Base-by-base conservation (phyloP, 208 protist genomes). In the Polymyxa betae region DNA sequence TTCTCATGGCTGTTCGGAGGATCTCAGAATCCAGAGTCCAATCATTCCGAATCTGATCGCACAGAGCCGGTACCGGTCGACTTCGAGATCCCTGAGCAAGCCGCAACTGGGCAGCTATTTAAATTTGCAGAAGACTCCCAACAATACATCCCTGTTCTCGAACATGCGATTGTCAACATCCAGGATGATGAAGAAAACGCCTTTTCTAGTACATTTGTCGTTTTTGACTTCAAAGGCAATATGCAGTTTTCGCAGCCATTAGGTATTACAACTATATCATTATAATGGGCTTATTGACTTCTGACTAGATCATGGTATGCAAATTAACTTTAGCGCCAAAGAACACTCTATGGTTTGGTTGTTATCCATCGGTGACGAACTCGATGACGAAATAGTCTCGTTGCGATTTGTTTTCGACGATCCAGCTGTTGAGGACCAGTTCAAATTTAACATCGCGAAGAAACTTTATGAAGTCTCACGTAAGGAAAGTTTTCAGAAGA, bases 401-500 rank as follows among this genome's bases (percentile, higher is more conserved):
- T 44, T 89, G 54, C 10, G 38, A 38, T 89, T 89, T 44, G n/a
- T 66, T 20, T 89, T 89, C 88, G 49, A 32, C n/a, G 88, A 89
- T 45, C 88, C 88, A 44, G 16, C 29, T 32, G n/a, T 16, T 40
- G 88, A 89, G n/a, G 54, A 89, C 29, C 16, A 64, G 5, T 89
- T 89, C 32, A 89, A 89, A 45, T 45, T 89, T 5, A 1, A 20
- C 12, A 89, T 89, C 46, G 88, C 88, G 16, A 89, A 5, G 5
- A 32, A 44, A 32, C 32, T 89, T 20, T 89, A 77, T 45, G 88
- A 89, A 44, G 5, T 32, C 60, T 77, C 46, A 38, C 88, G 88
- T 32, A 5, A 89, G n/a, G 88, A 89, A n/a, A 77, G 49, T 29
- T 89, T 89, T 45, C 16, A 66, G 32, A 89, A 89, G n/a, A 89